Percentiles rank a stretch among this genome's conserved stretches.
Evolutionary conservation across 179 eudicot species (phyloP).

Genomic region (Vitellaria paradoxa): DNA sequence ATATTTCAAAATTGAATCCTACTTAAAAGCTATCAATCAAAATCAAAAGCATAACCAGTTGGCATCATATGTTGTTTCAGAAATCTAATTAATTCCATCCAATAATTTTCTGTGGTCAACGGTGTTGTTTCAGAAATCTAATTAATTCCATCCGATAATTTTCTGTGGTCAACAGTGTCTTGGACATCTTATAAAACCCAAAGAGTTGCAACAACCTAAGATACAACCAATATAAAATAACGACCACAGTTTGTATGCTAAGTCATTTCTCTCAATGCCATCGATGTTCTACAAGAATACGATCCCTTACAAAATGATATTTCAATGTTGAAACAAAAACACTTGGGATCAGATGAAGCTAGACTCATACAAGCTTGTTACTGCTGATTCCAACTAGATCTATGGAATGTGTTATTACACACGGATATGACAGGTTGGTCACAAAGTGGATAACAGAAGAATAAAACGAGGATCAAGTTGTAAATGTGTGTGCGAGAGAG

Average conservation of each 20-base stretch:
- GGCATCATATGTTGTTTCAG: background rate
- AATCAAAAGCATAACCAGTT: background rate
- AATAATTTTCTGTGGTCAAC: background rate
- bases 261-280: background rate
- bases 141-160: background rate
- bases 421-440: background rate
- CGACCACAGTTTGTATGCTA: background rate
- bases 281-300: background rate
- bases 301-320: background rate
- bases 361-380: background rate
- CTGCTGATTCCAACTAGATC: background rate
- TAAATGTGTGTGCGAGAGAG: no score
- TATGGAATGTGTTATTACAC: background rate
- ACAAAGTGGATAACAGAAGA: background rate
- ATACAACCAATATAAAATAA: background rate
- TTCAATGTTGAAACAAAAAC: background rate
- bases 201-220: background rate
- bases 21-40: background rate
- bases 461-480: background rate
- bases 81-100: background rate
- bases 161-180: background rate
- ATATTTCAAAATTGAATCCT: background rate
- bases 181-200: background rate
- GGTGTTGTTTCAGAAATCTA: no score
- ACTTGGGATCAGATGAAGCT: constrained; percentile 13